A percentile compares a stretch with the other conserved stretches of the same genome.
phyloP scores from a whole-genome alignment of 2,329 filamentous ascomycete genomes.

The Colletotrichum godetiae region DNA sequence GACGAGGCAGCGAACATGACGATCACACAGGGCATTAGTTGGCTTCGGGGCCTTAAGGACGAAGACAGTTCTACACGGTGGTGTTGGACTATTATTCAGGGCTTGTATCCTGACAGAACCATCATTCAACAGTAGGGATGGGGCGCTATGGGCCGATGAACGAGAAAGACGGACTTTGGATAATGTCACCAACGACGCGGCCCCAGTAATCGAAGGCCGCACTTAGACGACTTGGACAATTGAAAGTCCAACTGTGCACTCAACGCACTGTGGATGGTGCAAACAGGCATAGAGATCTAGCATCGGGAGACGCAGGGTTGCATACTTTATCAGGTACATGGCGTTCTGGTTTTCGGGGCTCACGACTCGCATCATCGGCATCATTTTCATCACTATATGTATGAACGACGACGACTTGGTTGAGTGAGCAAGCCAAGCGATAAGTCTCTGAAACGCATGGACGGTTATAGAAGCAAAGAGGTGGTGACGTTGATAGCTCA shows the following conservation, averaged over 20 bases:
- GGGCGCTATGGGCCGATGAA: not conserved
- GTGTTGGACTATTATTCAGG: constrained; percentile 64
- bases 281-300: not conserved
- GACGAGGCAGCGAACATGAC: constrained; percentile 63
- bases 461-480: not conserved
- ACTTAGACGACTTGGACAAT: not conserved
- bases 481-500: not conserved
- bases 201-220: not conserved
- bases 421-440: not conserved
- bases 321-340: not conserved
- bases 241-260: not conserved
- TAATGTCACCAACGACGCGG: not conserved
- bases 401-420: not conserved
- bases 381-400: not conserved
- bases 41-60: constrained; percentile 67
- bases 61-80: constrained; percentile 66
- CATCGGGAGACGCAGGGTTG: not conserved
- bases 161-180: not conserved
- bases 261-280: not conserved
- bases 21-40: constrained; percentile 65
- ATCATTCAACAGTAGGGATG: not conserved
- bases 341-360: not conserved
- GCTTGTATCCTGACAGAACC: constrained; percentile 51
- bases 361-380: not conserved
- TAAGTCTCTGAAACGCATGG: not conserved